phyloP scores from a whole-genome alignment of 2,329 filamentous ascomycete species.

The Fusarium redolens region DNA sequence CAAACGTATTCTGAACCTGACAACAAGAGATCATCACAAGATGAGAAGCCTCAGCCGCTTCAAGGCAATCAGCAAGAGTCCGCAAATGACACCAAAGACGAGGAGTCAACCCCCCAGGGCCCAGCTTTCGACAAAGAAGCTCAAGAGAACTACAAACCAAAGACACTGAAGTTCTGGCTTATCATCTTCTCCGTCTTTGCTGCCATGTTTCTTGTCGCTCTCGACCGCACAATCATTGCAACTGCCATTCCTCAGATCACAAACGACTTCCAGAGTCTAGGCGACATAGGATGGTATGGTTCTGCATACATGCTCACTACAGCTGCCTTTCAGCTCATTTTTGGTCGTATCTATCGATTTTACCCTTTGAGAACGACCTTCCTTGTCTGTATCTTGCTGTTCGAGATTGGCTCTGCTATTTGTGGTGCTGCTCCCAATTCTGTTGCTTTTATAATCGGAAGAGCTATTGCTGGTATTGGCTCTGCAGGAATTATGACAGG shows the following conservation, averaged over 20 bases:
- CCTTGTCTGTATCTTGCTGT: conserved; percentile 60
- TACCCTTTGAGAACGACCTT: conserved; percentile 63
- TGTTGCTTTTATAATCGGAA: conserved; percentile 64
- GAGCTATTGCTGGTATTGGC: conserved; percentile 67
- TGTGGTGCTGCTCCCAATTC: conserved; percentile 67
- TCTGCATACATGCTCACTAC: conserved; percentile 71
- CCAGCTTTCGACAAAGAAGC: conserved; percentile 43
- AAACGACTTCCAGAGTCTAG: conserved; percentile 67
- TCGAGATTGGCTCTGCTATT: conserved; percentile 65
- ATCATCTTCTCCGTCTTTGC: conserved; percentile 65
- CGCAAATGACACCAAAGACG: conserved; percentile 25
- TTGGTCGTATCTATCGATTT: conserved; percentile 65
- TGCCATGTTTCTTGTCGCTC: conserved; percentile 67
- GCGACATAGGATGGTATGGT: conserved; percentile 74
- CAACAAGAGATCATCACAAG: neutral
- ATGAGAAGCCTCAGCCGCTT: neutral
- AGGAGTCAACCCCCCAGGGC: conserved; percentile 22
- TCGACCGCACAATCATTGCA: conserved; percentile 67
- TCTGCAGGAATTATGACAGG: conserved; percentile 69
- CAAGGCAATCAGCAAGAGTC: conserved; percentile 2
- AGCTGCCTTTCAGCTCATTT: conserved; percentile 63
- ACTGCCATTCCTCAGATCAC: conserved; percentile 67
- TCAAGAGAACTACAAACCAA: conserved; percentile 62
- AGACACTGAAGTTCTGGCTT: conserved; percentile 66
- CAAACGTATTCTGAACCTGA: neutral